phyloP scores from a whole-genome alignment of 495 filamentous ascomycete genomes.

The Penicillium steckii region DNA sequence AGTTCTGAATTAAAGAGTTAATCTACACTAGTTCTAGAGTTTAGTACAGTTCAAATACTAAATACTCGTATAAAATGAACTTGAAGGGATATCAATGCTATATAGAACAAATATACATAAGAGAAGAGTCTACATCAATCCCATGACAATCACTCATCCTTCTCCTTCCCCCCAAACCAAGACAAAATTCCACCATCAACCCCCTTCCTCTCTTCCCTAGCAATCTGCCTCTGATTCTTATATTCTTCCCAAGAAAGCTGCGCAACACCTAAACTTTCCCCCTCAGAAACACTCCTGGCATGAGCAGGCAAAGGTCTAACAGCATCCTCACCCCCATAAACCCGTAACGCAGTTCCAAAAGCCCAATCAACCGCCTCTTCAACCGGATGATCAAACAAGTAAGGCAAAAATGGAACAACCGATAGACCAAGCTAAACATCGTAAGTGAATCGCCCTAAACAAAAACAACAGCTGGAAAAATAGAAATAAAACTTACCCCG shows the following conservation, averaged over 20 bases:
- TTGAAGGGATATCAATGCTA: not conserved
- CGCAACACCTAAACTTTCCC: not conserved
- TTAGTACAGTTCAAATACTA: no score
- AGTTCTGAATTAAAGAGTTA: no score
- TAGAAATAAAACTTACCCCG: conserved; percentile 52
- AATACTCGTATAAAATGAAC: no score
- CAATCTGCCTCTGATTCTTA: conserved; percentile 31
- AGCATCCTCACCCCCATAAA: conserved; percentile 64
- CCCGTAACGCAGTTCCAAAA: conserved; percentile 76
- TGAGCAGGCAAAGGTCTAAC: conserved; percentile 36
- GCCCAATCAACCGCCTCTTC: conserved; percentile 86
- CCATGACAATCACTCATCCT: conserved; percentile 23
- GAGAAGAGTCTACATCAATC: not conserved
- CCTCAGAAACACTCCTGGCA: not conserved
- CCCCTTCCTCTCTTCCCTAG: conserved; percentile 27
- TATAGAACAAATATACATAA: conserved; percentile 1
- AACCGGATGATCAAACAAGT: conserved; percentile 88
- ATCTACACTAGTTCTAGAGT: no score
- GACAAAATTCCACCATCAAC: conserved; percentile 11
- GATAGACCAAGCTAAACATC: conserved; percentile 67
- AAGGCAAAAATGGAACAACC: conserved; percentile 86
- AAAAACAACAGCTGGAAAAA: not conserved
- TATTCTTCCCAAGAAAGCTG: conserved; percentile 42
- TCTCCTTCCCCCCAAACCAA: conserved; percentile 23
- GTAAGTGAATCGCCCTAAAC: not conserved